Evolutionary conservation across 345 rosid species (phyloP).

Genomic region (Fremontodendron californicum): DNA sequence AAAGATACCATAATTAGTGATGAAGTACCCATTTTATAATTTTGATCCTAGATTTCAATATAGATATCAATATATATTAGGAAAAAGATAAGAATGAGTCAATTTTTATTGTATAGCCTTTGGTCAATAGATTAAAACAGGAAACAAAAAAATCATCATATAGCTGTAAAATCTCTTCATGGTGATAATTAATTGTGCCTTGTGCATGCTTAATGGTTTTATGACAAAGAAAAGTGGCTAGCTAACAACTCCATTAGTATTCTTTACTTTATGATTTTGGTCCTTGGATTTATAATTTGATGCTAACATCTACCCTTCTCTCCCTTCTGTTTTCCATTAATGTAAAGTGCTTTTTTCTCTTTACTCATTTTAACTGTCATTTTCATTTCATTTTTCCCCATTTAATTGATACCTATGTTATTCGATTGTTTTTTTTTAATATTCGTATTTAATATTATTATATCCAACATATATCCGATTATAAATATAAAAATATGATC

Average conservation of each 20-base stretch:
- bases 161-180: neutral
- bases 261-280: neutral
- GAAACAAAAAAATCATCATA: neutral
- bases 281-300: neutral
- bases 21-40: no score
- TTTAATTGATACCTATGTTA: neutral
- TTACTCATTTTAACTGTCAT: neutral
- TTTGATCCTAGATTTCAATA: no score
- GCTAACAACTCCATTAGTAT: neutral
- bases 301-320: neutral
- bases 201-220: neutral
- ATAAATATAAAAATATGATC: no score
- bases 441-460: no score
- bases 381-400: neutral
- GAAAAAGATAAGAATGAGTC: neutral
- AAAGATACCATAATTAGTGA: no score
- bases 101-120: neutral
- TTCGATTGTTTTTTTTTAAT: neutral
- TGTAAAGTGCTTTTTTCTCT: neutral
- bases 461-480: no score
- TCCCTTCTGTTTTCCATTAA: neutral
- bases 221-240: neutral
- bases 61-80: no score
- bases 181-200: neutral
- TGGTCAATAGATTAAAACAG: neutral